Evolutionary conservation across 2,329 filamentous ascomycete genomes (phyloP).

Genomic region (Sporothrix curviconia): DNA sequence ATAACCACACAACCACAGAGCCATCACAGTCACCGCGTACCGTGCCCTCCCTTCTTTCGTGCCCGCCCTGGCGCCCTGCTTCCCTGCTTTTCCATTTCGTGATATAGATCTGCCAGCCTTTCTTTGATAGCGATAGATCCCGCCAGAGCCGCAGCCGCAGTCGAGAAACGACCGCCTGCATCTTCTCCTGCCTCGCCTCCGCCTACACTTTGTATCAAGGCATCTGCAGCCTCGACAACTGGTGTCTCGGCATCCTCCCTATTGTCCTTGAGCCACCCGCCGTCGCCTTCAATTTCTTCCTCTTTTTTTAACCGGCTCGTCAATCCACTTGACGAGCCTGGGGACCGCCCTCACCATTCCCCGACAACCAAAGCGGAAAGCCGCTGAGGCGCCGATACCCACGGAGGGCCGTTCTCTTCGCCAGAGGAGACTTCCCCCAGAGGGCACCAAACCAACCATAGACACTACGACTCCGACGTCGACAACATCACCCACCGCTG

Average conservation of each 20-base stretch:
- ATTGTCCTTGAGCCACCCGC: no score
- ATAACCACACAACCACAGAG: no score
- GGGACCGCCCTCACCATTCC: slow-evolving; percentile 45
- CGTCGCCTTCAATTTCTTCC: no score
- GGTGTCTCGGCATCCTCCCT: no score
- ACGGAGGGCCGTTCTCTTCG: slow-evolving; percentile 36
- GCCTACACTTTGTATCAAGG: not conserved
- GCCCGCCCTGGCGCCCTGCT: no score
- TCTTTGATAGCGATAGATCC: not conserved
- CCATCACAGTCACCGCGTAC: no score
- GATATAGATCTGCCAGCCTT: not conserved
- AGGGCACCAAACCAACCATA: slow-evolving; percentile 34
- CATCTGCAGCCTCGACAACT: not conserved
- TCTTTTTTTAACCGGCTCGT: slow-evolving; percentile 21
- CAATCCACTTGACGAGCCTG: slow-evolving; percentile 20
- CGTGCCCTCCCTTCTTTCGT: no score
- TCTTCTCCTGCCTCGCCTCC: not conserved
- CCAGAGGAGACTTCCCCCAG: slow-evolving; percentile 51
- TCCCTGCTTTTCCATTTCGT: not conserved
- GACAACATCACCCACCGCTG: not conserved
- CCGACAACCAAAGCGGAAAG: slow-evolving; percentile 55
- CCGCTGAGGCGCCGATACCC: slow-evolving; percentile 57
- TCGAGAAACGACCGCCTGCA: not conserved
- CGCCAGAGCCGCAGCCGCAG: not conserved
- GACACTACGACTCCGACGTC: slow-evolving; percentile 51